A percentile compares a stretch with the other conserved stretches of the same genome.
phyloP scores from a whole-genome alignment of 2,329 filamentous ascomycete genomes.

The Lojkania enalia region DNA sequence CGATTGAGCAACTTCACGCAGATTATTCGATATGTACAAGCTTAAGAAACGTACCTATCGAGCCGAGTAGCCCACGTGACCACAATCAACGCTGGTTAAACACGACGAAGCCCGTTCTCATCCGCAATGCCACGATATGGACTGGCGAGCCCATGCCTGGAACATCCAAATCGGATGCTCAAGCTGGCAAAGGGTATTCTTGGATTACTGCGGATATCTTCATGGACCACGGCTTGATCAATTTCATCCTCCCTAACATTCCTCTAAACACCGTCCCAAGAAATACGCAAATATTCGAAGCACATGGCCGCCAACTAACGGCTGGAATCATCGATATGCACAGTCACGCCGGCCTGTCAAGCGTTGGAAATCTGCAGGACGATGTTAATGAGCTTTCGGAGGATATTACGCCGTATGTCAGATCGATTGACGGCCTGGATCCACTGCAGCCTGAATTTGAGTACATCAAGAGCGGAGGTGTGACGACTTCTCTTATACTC shows the following conservation, averaged over 20 bases:
- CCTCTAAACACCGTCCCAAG: conserved; percentile 48
- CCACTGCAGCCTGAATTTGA: conserved; percentile 67
- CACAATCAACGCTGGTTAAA: conserved; percentile 64
- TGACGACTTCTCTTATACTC: conserved; percentile 68
- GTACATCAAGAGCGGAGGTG: conserved; percentile 73
- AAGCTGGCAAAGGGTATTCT: conserved; percentile 61
- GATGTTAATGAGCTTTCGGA: conserved; percentile 67
- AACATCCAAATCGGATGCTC: conserved; percentile 58
- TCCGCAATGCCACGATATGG: conserved; percentile 70
- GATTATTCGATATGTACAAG: conserved; percentile 61
- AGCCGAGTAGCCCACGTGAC: conserved; percentile 60
- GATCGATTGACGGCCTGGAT: conserved; percentile 67
- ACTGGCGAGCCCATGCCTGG: conserved; percentile 62
- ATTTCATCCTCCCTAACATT: conserved; percentile 55
- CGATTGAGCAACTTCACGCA: conserved; percentile 56
- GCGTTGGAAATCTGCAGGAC: conserved; percentile 58
- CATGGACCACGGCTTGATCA: conserved; percentile 64
- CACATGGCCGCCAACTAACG: conserved; percentile 64
- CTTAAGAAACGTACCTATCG: conserved; percentile 58
- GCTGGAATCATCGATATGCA: conserved; percentile 74
- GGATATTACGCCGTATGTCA: conserved; percentile 69
- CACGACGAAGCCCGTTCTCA: conserved; percentile 63
- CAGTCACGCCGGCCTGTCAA: conserved; percentile 59
- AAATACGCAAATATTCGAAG: conserved; percentile 59
- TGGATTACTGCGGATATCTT: conserved; percentile 66